Evolutionary conservation across 2,329 filamentous ascomycete genomes (phyloP), one percentile per base, ranked within the genome.

Genomic region (Cladosporium colombiae): DNA sequence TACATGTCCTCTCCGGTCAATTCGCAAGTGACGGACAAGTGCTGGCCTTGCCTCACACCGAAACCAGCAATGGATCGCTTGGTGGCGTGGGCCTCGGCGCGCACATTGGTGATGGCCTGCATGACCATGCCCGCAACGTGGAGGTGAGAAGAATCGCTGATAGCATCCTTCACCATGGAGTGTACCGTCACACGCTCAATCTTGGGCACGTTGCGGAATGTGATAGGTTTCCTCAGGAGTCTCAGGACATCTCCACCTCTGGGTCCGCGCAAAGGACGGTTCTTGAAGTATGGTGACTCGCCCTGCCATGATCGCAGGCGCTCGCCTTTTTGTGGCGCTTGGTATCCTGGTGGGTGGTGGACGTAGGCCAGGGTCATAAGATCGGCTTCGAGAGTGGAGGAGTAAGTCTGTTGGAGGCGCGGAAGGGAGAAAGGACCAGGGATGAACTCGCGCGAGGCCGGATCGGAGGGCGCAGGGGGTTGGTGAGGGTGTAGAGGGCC

Each of bases 401-500:
- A 86, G 82, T 91, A 97, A 58, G 94, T 97, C 79, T 98, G 92
- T 79, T 92, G 89, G 66, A 97, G 85, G 64, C 95, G 91, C 14
- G 94, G 91, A 59, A 91, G 84, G 75, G 89, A 91, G 84, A 98
- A 99, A 1, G 95, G 95, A 0, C 95, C 95, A 0, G 95, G 93
- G 29, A 91, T 84, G 78, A 95, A 99, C 75, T 92, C 85, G 76
- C 95, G 90, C 66, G 95, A 97, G 31, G 90, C 86, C 0, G 93
- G 93, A 74, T 97, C 91, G 68, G 93, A 95, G 61, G 89, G 86
- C 46, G 88, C 85, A n/a, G 92, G 94, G 66, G 92, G 91, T 81
- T 97, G 92, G 74, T 97, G 88, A 60, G 95, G 95, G 77, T 98
- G 93, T 27, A 98, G 85, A 69, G 93, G 93, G 65, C 95, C 95